A percentile compares a stretch with the other conserved stretches of the same genome.
phyloP scores from a whole-genome alignment of 257 asterid species.

The Solanum ahanhuiri region DNA sequence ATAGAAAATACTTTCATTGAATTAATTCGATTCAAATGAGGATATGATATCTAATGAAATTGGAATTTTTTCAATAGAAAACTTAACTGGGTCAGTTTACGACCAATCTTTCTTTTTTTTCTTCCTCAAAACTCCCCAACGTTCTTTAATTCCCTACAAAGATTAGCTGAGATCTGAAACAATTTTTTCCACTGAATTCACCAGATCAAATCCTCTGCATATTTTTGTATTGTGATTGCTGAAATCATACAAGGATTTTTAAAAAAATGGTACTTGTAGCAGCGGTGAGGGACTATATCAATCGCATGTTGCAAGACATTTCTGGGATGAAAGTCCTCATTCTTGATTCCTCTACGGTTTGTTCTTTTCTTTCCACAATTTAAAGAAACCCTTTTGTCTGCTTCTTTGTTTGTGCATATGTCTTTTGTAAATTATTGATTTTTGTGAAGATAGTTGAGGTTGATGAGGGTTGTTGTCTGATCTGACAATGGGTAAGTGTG shows the following conservation, averaged over 20 bases:
- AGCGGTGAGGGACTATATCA: constrained; percentile 67
- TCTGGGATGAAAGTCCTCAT: constrained; percentile 98
- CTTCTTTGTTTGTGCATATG: neutral
- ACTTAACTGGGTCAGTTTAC: neutral
- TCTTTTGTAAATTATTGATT: neutral
- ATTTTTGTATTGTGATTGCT: neutral
- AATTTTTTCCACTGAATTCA: neutral
- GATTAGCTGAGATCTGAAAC: neutral
- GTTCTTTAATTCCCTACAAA: neutral
- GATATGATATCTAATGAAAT: too few relatives aligned
- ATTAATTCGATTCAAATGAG: too few relatives aligned
- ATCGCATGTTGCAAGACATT: constrained; percentile 85
- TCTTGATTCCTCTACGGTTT: constrained; percentile 80
- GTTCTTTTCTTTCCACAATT: neutral
- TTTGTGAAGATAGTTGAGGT: neutral
- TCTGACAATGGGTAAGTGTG: neutral
- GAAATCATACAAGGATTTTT: neutral
- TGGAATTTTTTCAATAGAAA: neutral
- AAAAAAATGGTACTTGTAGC: constrained; percentile 56
- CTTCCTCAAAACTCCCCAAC: neutral
- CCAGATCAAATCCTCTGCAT: neutral
- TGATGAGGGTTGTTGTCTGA: neutral
- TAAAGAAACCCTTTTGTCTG: neutral
- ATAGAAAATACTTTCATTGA: neutral
- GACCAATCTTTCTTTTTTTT: neutral